Evolutionary conservation across 805 yeast genomes (phyloP), one percentile per base, ranked within the genome.

Genomic region (Lachancea thermotolerans): DNA sequence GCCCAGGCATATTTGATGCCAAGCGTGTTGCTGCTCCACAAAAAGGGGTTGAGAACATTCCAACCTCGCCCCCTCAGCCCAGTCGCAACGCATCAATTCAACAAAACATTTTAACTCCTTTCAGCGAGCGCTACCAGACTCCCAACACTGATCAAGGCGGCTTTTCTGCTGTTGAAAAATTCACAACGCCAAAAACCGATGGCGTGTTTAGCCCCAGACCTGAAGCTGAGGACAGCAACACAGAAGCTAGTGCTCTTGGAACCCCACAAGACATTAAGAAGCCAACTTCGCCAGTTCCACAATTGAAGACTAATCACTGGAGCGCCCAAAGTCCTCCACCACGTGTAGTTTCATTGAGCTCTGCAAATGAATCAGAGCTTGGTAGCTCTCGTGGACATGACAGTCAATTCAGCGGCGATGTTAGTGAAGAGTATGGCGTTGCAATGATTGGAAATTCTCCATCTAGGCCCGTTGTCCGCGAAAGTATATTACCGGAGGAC

Each of bases 1-100:
- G 71, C 21, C 67, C 74, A 0, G 71, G 68, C 1, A 56, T 70
- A 31, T 60, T 53, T 65, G 63, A 67, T 61, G 49, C 71, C 55
- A 61, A 71, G 54, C 58, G 68, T 59, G 42, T 48, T 15, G 46
- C 53, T 43, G 44, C 42, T 27, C 46, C 46, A 25, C 42, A 52
- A 40, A 50, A 49, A 10, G 34, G 41, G 16, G 42, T 49, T 34
- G 41, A 45, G 39, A 49, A 54, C 7, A 52, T 56, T 11, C 35
- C 45, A 6, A 37, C 35, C 10, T 38, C 39, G n/a, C 42, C 47
- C 18, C 46, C 44, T 11, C 35, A 27, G n/a, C 27, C 18, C 8
- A 33, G 28, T 21, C 37, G 40, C 3, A 30, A n/a, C 16, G 10
- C 14, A 9, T 45, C 51, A 10, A 39, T 28, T 14, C 50, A 47